phyloP scores from a whole-genome alignment of 2,329 filamentous ascomycete genomes.

The Talaromyces sp. region DNA sequence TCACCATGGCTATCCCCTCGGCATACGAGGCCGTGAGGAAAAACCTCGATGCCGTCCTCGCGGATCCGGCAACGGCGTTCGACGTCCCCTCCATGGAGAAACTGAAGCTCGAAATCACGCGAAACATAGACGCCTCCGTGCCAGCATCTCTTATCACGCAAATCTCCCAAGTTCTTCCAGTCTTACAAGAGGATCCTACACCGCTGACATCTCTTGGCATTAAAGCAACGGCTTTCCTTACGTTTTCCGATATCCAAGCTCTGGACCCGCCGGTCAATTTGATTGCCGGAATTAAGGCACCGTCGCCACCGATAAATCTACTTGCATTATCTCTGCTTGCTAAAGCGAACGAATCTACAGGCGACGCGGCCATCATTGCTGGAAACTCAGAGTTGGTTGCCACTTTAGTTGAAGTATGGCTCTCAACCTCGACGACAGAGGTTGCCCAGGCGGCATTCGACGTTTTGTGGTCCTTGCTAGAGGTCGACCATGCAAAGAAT shows the following conservation, averaged over 20 bases:
- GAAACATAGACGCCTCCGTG: conserved; percentile 29
- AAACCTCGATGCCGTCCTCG: conserved; percentile 42
- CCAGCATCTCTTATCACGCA: conserved; percentile 38
- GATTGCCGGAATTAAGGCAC: conserved; percentile 48
- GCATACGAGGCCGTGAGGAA: conserved; percentile 30
- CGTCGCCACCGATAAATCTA: conserved; percentile 50
- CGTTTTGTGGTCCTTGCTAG: conserved; percentile 49
- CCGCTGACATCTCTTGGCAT: conserved; percentile 50
- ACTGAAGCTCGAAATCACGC: conserved; percentile 41
- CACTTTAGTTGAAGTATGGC: conserved; percentile 54
- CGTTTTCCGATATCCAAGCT: conserved; percentile 45
- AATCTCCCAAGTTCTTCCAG: conserved; percentile 47
- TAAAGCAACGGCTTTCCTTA: conserved; percentile 45
- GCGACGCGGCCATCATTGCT: conserved; percentile 55
- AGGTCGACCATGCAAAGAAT: conserved; percentile 41
- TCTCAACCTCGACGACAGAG: conserved; percentile 51
- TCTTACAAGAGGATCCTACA: conserved; percentile 54
- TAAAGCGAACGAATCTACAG: conserved; percentile 49
- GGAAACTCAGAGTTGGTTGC: conserved; percentile 51
- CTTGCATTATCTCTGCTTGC: conserved; percentile 52
- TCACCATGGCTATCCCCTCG: conserved; percentile 27
- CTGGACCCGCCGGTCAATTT: conserved; percentile 49
- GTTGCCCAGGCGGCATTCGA: conserved; percentile 51
- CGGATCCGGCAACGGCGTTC: conserved; percentile 41
- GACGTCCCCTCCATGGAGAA: conserved; percentile 48